Percentiles rank a stretch among this genome's conserved stretches.
These are phyloP conservation scores for Gossypium armourianum DNA, from an alignment of 441 rosid genomes.

Conservation along the genomic window DNA sequence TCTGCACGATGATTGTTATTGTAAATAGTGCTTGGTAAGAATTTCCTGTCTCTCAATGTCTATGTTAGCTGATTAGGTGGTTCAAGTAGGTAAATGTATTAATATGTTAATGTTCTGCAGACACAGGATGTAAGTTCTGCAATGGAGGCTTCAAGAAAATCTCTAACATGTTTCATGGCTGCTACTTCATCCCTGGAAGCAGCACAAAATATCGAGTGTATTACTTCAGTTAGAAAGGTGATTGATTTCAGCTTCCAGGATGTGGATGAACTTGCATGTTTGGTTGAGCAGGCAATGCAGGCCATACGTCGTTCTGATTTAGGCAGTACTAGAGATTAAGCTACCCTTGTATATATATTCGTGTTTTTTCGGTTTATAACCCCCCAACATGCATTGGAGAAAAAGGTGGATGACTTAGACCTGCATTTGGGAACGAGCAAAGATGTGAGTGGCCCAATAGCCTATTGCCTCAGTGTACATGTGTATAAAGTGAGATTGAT, in stretches of 20 bases:
- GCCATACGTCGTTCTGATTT: conserved; percentile 33
- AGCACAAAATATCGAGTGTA: conserved; percentile 31
- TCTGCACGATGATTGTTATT: background rate
- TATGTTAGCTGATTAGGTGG: conserved; percentile 1
- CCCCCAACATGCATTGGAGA: conserved; percentile 14
- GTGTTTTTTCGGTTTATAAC: conserved; percentile 15
- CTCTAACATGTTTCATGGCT: conserved; percentile 43
- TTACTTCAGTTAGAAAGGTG: conserved; percentile 45
- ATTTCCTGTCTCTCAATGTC: conserved; percentile 8
- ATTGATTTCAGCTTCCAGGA: conserved; percentile 74
- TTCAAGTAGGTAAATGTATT: conserved; percentile 14
- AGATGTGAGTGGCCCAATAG: conserved; percentile 14
- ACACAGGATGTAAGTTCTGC: conserved; percentile 52
- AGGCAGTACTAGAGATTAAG: conserved; percentile 27
- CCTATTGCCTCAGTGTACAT: conserved; percentile 30
- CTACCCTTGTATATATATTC: conserved; percentile 21
- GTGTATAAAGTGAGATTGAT: conserved; percentile 39
- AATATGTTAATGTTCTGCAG: conserved; percentile 38
- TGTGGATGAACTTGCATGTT: conserved; percentile 43
- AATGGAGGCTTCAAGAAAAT: conserved; percentile 69
- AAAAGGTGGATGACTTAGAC: conserved; percentile 22
- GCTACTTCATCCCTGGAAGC: conserved; percentile 35
- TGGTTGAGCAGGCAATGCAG: conserved; percentile 50
- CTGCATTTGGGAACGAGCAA: conserved; percentile 25
- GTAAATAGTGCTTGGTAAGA: conserved; percentile 1